Conservation (phyloP, 192 early-diverging fungal species). For the Backusella luteola region DNA sequence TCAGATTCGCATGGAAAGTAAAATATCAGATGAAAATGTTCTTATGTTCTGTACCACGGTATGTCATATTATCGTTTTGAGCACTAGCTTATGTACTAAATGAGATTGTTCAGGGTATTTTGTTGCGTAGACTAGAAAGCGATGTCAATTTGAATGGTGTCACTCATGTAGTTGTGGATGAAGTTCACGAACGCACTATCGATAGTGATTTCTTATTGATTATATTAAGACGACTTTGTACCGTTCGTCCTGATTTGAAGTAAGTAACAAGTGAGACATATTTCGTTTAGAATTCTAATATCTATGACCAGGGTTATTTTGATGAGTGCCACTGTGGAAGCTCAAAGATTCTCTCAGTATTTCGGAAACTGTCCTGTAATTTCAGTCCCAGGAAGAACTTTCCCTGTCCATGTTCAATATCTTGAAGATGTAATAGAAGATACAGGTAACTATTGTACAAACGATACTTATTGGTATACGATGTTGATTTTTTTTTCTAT, state of each 20-base stretch:
- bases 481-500: neutral
- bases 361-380: constrained; percentile 62
- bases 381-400: constrained; percentile 57
- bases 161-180: constrained; percentile 74
- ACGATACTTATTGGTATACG: neutral
- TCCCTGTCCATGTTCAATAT: constrained; percentile 54
- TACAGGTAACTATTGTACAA: constrained; percentile 34
- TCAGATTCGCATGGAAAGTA: constrained; percentile 67
- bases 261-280: constrained; percentile 22
- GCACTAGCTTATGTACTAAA: neutral
- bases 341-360: constrained; percentile 58
- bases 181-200: constrained; percentile 75
- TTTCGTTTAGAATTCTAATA: neutral
- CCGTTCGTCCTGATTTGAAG: constrained; percentile 49
- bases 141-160: constrained; percentile 59
- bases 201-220: constrained; percentile 78
- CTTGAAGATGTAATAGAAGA: constrained; percentile 70
- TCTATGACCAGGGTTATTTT: constrained; percentile 45
- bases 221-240: constrained; percentile 54
- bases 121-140: constrained; percentile 64
- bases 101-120: constrained; percentile 53
- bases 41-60: constrained; percentile 76
- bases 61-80: neutral
- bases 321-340: constrained; percentile 78
- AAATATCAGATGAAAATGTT: constrained; percentile 50